Percentiles rank a stretch among this genome's conserved stretches.
Conservation (phyloP, 148 eudicot genomes). For the Pouteria glomerata region DNA sequence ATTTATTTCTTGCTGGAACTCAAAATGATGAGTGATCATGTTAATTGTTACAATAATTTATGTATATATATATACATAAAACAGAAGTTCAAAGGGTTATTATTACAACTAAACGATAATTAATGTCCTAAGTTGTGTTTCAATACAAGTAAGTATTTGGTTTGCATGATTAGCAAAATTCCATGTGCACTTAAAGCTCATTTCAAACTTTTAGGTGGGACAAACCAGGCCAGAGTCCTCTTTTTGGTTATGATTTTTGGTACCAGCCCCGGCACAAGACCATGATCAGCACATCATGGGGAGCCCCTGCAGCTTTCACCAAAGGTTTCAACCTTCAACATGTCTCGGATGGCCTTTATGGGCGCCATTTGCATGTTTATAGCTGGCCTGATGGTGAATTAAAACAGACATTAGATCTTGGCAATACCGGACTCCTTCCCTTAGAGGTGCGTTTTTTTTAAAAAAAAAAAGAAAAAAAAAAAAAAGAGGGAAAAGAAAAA, state of each 20-base stretch:
- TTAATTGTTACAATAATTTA: too few species aligned
- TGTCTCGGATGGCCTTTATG: slow-evolving; percentile 87
- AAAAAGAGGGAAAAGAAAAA: too few species aligned
- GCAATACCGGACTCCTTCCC: slow-evolving; percentile 75
- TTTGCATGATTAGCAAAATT: too few species aligned
- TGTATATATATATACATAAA: too few species aligned
- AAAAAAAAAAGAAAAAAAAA: too few species aligned
- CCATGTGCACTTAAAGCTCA: not conserved
- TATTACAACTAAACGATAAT: too few species aligned
- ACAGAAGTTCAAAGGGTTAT: too few species aligned
- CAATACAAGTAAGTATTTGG: too few species aligned
- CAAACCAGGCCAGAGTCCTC: slow-evolving; percentile 90
- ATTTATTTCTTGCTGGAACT: not conserved
- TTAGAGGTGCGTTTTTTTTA: slow-evolving; percentile 72
- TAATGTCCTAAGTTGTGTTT: too few species aligned
- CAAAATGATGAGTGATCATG: too few species aligned
- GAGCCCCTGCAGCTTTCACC: slow-evolving; percentile 90
- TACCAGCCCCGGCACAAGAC: slow-evolving; percentile 95
- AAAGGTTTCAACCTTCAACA: slow-evolving; percentile 90
- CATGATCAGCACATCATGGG: slow-evolving; percentile 99
- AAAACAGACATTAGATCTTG: slow-evolving; percentile 90
- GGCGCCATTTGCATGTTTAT: slow-evolving; percentile 84
- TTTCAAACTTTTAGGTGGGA: slow-evolving; percentile 66
- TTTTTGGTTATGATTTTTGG: slow-evolving; percentile 95
- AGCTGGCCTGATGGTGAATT: slow-evolving; percentile 97